Base-by-base conservation (phyloP, 2,329 filamentous ascomycete species). In the Colletotrichum falcatum region DNA sequence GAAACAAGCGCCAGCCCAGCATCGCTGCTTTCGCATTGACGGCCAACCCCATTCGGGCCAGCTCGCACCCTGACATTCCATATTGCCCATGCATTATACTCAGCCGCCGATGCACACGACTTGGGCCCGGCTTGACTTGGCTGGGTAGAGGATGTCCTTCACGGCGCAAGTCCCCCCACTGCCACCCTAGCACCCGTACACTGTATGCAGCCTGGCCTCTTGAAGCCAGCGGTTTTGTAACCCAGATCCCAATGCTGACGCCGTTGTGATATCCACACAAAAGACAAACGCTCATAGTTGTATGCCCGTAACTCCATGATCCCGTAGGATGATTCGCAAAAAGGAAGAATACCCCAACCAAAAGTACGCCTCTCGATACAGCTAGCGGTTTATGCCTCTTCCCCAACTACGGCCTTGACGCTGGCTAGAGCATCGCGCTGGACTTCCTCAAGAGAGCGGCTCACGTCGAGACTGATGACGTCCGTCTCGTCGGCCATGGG, bases 401-500 rank as follows among this genome's bases (percentile, higher is more conserved):
- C 76, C 68, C 85, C 83, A 33, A 83, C 82, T 77, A 91, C 84
- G 73, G 86, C 86, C 73, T 83, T 81, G 55, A 91, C 90, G 73
- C 85, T 85, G 42, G 84, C 81, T 59, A 92, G 80, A 2, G 91
- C 88, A 61, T 89, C 86, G 30, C 81, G 80, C 81, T 90, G 86
- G 67, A 95, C 91, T 61, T 88, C 82, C 60, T 90, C 82, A 74
- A 87, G 73, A 64, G 86, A 77, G 68, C 85, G 80, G 82, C 88
- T 89, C 65, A 92, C 91, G 78, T 94, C 91, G 69, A 95, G 84
- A 65, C 84, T 89, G 72, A 94, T 86, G 72, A 93, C 91, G 80
- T 96, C 93, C 28, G 81, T 86, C 78, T 94, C 92, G 65, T 93
- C 89, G 55, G 83, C 81, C 61, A 86, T 86, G 0, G 96, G 96